Base-by-base conservation (phyloP, 768 basidiomycete species). In the Dacryopinax primogenitus region DNA sequence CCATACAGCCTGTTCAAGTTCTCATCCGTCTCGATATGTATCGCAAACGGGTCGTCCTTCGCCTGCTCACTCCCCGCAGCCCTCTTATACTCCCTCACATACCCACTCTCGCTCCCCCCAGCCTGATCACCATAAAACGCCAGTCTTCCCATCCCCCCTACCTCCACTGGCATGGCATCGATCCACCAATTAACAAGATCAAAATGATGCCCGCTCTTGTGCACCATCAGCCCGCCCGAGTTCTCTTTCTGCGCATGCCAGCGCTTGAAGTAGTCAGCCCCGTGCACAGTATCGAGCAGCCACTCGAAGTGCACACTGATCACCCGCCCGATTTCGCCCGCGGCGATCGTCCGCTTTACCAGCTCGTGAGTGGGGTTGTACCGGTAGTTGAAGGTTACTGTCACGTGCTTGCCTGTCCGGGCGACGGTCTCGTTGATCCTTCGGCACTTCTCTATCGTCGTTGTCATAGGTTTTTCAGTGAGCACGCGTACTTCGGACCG, bases 111-210 rank as follows among this genome's bases (percentile, higher is more conserved):
- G 67, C 76, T 77, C 51, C 51, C 51, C 0, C 81, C 81, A 39
- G 76, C 77, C 66, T 77, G 73, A 3, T 76, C 72, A 16, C 81
- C 80, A 68, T 82, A 82, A 71, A 82, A 82, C 0, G 76, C 77
- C 2, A 81, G 73, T 33, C 73, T 74, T 18, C 80, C 81, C 68
- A 82, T 77, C 1, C 75, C 80, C 39, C 79, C 80, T 21, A 82
- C 81, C 2, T 74, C 74, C 61, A 75, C 75, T 0, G 80, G 81
- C 62, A 76, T 72, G 18, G 79, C 75, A 37, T 79, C 76, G 66
- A 82, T 75, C 81, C 80, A 82, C 78, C 80, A 82, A 67, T 82
- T 81, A 62, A 82, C 80, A 4, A 82, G 76, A 67, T 82, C 81
- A 68, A 81, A 82, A 71, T 82, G 78, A 51, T 78, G 79, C 0